These are phyloP conservation scores for Malania oleifera DNA, from an alignment of 164 flowering plant genomes.

Conservation along the genomic window DNA sequence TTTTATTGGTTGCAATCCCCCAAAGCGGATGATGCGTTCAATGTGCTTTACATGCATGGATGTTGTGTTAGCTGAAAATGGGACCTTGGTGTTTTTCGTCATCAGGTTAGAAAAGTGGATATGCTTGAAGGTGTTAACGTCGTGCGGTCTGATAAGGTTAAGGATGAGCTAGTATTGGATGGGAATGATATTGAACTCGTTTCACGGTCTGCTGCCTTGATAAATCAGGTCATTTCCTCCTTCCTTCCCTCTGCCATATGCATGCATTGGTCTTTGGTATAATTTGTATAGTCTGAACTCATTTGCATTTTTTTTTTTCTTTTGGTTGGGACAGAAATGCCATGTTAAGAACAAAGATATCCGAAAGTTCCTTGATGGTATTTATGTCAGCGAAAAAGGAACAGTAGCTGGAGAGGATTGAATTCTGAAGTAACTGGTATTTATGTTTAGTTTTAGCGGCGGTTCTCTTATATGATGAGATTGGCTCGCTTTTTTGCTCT, in stretches of 20 bases:
- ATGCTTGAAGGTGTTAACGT: constrained; percentile 54
- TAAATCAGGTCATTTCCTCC: constrained; percentile 35
- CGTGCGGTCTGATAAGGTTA: constrained; percentile 45
- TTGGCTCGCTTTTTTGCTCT: not conserved
- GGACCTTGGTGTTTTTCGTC: not conserved
- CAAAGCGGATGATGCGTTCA: too few species aligned
- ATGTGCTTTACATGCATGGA: too few species aligned
- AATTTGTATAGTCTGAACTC: not conserved
- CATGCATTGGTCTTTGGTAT: not conserved
- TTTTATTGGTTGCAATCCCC: too few species aligned
- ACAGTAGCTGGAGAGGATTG: constrained; percentile 35
- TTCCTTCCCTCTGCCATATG: not conserved
- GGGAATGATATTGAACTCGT: constrained; percentile 55
- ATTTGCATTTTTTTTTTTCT: too few species aligned
- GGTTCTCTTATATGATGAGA: not conserved
- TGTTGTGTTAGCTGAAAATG: too few species aligned
- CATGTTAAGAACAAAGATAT: constrained; percentile 73
- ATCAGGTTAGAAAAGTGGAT: constrained; percentile 52
- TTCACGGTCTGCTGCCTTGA: constrained; percentile 44
- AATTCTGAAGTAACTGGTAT: not conserved
- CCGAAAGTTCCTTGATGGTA: constrained; percentile 66
- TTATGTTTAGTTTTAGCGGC: not conserved
- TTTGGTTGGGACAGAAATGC: constrained; percentile 45
- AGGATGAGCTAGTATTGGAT: constrained; percentile 49
- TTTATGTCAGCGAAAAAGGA: constrained; percentile 63